phyloP scores from a whole-genome alignment of 2,329 filamentous ascomycete genomes.

The Penicillium sp. region DNA sequence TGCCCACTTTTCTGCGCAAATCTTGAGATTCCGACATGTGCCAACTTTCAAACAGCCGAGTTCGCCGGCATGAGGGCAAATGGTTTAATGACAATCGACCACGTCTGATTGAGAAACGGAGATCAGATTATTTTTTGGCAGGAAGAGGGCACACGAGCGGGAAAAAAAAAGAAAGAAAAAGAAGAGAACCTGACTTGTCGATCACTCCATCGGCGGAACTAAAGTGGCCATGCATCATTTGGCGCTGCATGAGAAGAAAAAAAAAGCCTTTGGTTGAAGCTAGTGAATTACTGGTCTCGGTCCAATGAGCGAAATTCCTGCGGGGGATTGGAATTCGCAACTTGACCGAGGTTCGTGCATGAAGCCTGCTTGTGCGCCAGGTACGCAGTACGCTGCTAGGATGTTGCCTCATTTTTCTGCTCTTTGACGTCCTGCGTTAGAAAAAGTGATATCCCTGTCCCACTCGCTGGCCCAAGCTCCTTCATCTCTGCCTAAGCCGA shows the following conservation, averaged over 20 bases:
- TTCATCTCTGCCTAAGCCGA: slow-evolving; percentile 29
- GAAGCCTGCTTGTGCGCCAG: slow-evolving; percentile 25
- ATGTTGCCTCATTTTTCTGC: slow-evolving; percentile 16
- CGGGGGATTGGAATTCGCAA: slow-evolving; percentile 27
- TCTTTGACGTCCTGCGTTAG: not conserved
- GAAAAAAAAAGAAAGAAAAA: slow-evolving; percentile 6
- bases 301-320: slow-evolving; percentile 36
- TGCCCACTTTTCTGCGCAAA: slow-evolving; percentile 13
- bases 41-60: not conserved
- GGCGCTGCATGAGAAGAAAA: slow-evolving; percentile 24
- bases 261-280: slow-evolving; percentile 15
- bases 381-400: slow-evolving; percentile 9
- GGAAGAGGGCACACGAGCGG: slow-evolving; percentile 1
- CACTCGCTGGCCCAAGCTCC: slow-evolving; percentile 35
- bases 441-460: slow-evolving; percentile 14
- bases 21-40: slow-evolving; percentile 6
- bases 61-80: not conserved
- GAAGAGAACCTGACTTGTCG: slow-evolving; percentile 23
- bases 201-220: slow-evolving; percentile 24
- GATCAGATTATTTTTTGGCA: slow-evolving; percentile 15
- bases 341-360: slow-evolving; percentile 29
- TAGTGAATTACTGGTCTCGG: slow-evolving; percentile 20
- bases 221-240: slow-evolving; percentile 27
- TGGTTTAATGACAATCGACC: not conserved
- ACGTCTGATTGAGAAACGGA: slow-evolving; percentile 4